Conservation (phyloP, 768 basidiomycete genomes). For the Galerina marginata region DNA sequence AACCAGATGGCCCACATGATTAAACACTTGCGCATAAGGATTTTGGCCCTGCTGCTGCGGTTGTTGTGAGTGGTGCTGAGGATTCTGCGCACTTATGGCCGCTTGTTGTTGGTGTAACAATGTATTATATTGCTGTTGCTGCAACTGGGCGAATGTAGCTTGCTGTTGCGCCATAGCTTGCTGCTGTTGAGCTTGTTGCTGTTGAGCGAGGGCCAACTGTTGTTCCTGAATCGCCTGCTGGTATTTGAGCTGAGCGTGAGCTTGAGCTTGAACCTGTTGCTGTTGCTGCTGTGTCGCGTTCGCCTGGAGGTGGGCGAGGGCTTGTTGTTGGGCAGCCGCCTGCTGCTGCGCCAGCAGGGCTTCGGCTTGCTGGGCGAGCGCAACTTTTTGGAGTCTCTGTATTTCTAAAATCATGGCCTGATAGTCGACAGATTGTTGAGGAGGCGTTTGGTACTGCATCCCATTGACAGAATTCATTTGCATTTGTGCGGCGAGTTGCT, state of each 20-base stretch:
- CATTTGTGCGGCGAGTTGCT: constrained; percentile 18
- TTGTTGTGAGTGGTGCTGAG: constrained; percentile 2
- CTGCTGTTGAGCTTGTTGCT: constrained; percentile 8
- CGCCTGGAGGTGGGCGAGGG: constrained; percentile 22
- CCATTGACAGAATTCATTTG: constrained; percentile 16
- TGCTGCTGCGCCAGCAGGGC: constrained; percentile 7
- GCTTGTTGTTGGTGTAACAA: constrained; percentile 6
- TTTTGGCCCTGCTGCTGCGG: not conserved
- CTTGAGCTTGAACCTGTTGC: constrained; percentile 19
- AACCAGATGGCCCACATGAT: constrained; percentile 2
- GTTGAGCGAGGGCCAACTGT: not conserved
- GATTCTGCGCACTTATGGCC: not conserved
- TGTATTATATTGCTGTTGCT: constrained; percentile 7
- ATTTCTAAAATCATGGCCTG: constrained; percentile 27
- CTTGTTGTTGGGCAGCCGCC: constrained; percentile 19
- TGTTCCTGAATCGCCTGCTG: not conserved
- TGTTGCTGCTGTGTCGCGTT: constrained; percentile 16
- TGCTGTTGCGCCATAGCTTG: constrained; percentile 6
- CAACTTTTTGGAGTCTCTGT: constrained; percentile 20
- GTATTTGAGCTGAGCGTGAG: not conserved
- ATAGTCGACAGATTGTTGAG: constrained; percentile 23
- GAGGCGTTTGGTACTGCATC: constrained; percentile 19
- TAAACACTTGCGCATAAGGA: constrained; percentile 17
- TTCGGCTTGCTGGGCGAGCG: constrained; percentile 8
- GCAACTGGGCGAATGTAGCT: not conserved